phyloP scores from a whole-genome alignment of 2,329 filamentous ascomycete genomes.

The Colletotrichum endophyticum region DNA sequence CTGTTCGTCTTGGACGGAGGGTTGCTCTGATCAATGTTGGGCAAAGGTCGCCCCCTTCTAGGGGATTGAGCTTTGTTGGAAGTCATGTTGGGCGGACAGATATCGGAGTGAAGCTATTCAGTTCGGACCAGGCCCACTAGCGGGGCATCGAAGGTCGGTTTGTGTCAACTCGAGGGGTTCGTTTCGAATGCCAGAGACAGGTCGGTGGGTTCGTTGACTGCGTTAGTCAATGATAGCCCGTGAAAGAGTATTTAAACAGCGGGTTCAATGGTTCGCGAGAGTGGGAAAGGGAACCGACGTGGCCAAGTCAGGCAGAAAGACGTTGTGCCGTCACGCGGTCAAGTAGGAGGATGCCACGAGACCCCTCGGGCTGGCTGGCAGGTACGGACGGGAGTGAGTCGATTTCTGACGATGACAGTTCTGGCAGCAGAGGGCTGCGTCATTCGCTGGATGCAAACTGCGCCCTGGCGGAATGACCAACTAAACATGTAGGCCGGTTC shows the following conservation, averaged over 20 bases:
- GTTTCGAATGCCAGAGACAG: background rate
- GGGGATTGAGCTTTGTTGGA: slow-evolving; percentile 7
- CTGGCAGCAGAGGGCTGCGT: slow-evolving; percentile 9
- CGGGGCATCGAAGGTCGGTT: slow-evolving; percentile 1
- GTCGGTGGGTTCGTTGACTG: background rate
- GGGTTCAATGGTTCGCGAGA: background rate
- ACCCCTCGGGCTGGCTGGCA: slow-evolving; percentile 8
- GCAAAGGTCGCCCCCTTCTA: slow-evolving; percentile 15
- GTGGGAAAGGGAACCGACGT: background rate
- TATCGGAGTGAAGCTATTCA: background rate
- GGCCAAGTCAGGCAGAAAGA: slow-evolving; percentile 1
- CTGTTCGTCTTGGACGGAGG: background rate
- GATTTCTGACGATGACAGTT: slow-evolving; percentile 22
- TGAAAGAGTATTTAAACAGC: background rate
- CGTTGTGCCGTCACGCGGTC: slow-evolving; percentile 21
- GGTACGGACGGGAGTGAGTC: slow-evolving; percentile 4
- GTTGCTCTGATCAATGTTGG: slow-evolving; percentile 11
- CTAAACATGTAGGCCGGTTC: slow-evolving; percentile 13
- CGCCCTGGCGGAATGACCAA: slow-evolving; percentile 21
- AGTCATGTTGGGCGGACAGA: background rate
- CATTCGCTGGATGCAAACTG: slow-evolving; percentile 19
- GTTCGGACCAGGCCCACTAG: slow-evolving; percentile 9
- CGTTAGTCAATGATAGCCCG: background rate
- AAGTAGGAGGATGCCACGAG: slow-evolving; percentile 25
- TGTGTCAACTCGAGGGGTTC: background rate